These are phyloP conservation scores for Colletotrichum abscissum DNA, from an alignment of 2,329 filamentous ascomycete species.

Conservation along the genomic window DNA sequence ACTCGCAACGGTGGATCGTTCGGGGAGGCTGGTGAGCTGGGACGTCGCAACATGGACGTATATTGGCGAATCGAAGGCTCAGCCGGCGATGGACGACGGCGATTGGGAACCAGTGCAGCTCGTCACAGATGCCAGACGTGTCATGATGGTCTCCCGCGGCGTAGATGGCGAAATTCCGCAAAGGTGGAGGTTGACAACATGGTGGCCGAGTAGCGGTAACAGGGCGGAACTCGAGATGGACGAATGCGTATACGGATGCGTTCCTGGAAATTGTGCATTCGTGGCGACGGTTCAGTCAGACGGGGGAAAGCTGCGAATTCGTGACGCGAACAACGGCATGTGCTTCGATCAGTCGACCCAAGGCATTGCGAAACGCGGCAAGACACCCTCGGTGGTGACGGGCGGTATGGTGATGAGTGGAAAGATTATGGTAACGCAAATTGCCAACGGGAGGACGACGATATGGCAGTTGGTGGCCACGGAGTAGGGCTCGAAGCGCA, in stretches of 20 bases:
- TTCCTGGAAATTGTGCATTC: slow-evolving; percentile 11
- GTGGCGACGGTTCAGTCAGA: slow-evolving; percentile 29
- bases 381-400: slow-evolving; percentile 17
- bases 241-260: slow-evolving; percentile 18
- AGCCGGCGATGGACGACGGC: slow-evolving; percentile 6
- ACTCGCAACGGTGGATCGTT: slow-evolving; percentile 7
- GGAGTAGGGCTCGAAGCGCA: neutral
- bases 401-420: slow-evolving; percentile 11
- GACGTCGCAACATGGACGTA: slow-evolving; percentile 8
- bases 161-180: neutral
- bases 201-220: slow-evolving; percentile 23
- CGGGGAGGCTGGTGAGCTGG: slow-evolving; percentile 11
- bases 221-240: slow-evolving; percentile 27
- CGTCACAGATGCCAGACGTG: slow-evolving; percentile 2
- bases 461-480: slow-evolving; percentile 27
- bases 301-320: slow-evolving; percentile 20
- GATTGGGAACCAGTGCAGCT: slow-evolving; percentile 22
- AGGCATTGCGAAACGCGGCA: slow-evolving; percentile 26
- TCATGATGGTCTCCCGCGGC: slow-evolving; percentile 11
- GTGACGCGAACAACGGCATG: slow-evolving; percentile 18
- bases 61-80: slow-evolving; percentile 10
- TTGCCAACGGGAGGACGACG: slow-evolving; percentile 17
- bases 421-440: slow-evolving; percentile 24
- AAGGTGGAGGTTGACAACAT: slow-evolving; percentile 23
- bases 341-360: slow-evolving; percentile 33